Base-by-base conservation (phyloP, 495 filamentous ascomycete species). In the Umbilicaria muhlenbergii region DNA sequence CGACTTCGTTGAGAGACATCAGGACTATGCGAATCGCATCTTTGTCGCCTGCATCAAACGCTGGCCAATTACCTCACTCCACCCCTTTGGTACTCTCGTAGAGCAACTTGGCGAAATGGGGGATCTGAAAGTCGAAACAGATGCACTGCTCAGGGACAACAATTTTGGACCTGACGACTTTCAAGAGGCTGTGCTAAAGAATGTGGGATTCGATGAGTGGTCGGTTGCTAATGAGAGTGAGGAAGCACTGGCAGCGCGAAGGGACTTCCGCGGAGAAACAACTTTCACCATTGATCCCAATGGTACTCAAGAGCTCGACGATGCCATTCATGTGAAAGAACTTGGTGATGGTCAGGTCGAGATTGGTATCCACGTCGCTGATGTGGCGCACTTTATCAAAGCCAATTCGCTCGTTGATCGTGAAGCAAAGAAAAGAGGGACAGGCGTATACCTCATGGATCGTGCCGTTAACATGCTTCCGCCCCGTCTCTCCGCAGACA, bases 11-110 rank as follows among this genome's bases (percentile, higher is more conserved):
- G 91, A 98, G 70, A 93, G 89, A 60, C 91, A 98, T 58, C 86
- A 95, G 59, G 83, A 93, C 6, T 98, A 95, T 58, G 83, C 87
- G 38, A 94, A 92, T 60, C 81, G 87, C 50, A 98, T 96, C 51
- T 96, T 96, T 45, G 92, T 98, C 48, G 91, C 91, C 18, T 95
- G 89, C 64, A 98, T 98, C 65, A 98, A 98, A 69, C 75, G 91
- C 49, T 98, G 91, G 91, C 91, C 91, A 21, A 98, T 98, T 58
- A 98, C 91, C n/a, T 96, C 92, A 10, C 77, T 98, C 32, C 91
- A 98, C 62, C 91, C 91, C 13, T 98, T 98, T 50, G 91, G 91
- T 53, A 98, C 92, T 5, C 77, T 98, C 36, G 91, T 95, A 18
- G 91, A 98, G 65, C 84, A 92, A 62, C 80, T 98, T 36, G 91